These are phyloP conservation scores for Polyplosphaeria fusca DNA, from an alignment of 495 filamentous ascomycete genomes.

Conservation along the genomic window DNA sequence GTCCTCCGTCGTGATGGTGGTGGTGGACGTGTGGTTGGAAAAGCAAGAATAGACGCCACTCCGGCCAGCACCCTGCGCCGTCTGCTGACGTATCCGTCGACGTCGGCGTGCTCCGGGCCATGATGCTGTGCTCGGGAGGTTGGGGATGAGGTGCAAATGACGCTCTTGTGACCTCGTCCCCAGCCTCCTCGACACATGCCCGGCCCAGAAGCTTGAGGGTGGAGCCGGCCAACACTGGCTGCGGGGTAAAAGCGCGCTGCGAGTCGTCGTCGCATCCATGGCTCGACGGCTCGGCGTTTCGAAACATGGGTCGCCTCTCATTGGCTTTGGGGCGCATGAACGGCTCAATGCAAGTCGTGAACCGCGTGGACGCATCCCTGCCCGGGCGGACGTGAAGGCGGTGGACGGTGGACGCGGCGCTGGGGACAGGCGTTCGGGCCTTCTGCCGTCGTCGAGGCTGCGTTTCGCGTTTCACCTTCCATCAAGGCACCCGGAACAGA, in stretches of 20 bases:
- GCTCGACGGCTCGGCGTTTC: constrained; percentile 14
- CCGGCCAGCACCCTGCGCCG: background rate
- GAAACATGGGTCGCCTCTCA: constrained; percentile 12
- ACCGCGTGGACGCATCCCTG: constrained; percentile 28
- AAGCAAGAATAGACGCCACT: constrained; percentile 22
- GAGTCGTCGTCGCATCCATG: constrained; percentile 6
- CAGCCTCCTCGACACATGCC: constrained; percentile 7
- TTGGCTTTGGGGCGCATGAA: constrained; percentile 20
- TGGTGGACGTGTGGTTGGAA: too few relatives aligned
- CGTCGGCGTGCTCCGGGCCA: constrained; percentile 20
- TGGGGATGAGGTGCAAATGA: constrained; percentile 8
- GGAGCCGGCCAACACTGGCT: background rate
- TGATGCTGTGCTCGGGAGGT: constrained; percentile 3
- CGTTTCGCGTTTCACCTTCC: background rate
- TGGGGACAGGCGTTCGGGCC: background rate
- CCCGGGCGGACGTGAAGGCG: constrained; percentile 1
- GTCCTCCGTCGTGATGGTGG: background rate
- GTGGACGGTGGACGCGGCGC: constrained; percentile 1
- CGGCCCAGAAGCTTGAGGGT: background rate
- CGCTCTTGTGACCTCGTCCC: constrained; percentile 16
- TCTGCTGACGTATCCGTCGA: constrained; percentile 32
- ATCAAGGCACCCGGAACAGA: background rate
- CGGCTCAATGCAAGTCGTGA: constrained; percentile 19
- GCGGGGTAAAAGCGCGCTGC: constrained; percentile 22
- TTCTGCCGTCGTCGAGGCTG: background rate